Percentiles rank a stretch among this genome's conserved stretches.
phyloP scores from a whole-genome alignment of 192 early-diverging fungal species.

The Backusella macrospora region DNA sequence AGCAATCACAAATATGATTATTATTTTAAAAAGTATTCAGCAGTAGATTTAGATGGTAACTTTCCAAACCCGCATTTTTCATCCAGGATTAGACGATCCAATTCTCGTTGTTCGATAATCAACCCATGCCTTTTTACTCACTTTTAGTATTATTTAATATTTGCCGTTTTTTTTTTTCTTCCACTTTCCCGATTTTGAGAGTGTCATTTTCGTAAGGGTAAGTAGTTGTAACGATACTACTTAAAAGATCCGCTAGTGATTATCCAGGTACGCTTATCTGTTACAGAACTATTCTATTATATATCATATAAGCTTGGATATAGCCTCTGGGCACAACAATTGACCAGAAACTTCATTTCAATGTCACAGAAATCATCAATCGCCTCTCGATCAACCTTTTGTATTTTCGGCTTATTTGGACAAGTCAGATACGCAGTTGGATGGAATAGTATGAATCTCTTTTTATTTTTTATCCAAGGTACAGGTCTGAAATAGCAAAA shows the following conservation, averaged over 20 bases:
- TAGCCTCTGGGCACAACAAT: too few relatives aligned
- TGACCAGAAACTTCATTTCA: constrained; percentile 12
- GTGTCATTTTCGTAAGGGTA: constrained; percentile 23
- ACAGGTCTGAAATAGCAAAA: constrained; percentile 1
- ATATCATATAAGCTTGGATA: too few relatives aligned
- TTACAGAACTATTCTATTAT: too few relatives aligned
- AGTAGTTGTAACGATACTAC: too few relatives aligned
- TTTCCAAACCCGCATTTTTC: background rate
- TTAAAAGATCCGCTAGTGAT: too few relatives aligned
- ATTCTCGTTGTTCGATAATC: constrained; percentile 15
- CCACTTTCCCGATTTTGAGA: constrained; percentile 19
- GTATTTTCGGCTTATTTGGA: constrained; percentile 18
- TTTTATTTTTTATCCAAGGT: constrained; percentile 3
- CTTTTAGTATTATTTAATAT: constrained; percentile 10
- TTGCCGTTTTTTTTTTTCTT: constrained; percentile 11
- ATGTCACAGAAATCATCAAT: constrained; percentile 9
- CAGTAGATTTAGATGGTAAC: constrained; percentile 8
- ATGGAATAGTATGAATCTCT: constrained; percentile 7
- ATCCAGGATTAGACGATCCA: constrained; percentile 14
- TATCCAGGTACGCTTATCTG: too few relatives aligned
- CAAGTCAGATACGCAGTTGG: constrained; percentile 15
- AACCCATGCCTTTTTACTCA: constrained; percentile 8
- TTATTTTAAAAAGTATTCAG: constrained; percentile 7
- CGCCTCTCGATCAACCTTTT: constrained; percentile 8
- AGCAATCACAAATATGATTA: background rate